These are phyloP conservation scores for Ascodesmis nigricans DNA, from an alignment of 495 filamentous ascomycete genomes.

Conservation along the genomic window DNA sequence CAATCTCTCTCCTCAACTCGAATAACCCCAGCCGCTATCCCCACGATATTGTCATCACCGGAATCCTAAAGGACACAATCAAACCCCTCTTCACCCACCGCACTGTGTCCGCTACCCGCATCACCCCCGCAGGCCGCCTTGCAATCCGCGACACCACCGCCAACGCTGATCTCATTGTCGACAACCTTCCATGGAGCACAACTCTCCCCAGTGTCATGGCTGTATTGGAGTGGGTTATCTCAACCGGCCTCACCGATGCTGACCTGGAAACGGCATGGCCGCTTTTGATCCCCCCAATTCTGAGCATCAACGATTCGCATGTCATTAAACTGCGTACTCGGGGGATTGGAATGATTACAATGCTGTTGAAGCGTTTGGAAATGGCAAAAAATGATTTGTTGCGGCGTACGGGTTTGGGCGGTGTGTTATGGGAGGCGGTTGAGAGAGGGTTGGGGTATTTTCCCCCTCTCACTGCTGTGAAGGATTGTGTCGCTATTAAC, in stretches of 20 bases:
- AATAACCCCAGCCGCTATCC: neutral
- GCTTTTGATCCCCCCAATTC: slow-evolving; percentile 61
- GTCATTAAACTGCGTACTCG: slow-evolving; percentile 31
- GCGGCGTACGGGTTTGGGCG: slow-evolving; percentile 45
- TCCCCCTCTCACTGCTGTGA: slow-evolving; percentile 54
- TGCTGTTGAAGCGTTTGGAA: slow-evolving; percentile 38
- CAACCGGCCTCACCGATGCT: neutral
- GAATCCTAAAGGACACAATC: slow-evolving; percentile 4
- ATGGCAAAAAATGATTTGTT: slow-evolving; percentile 30
- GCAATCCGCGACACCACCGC: slow-evolving; percentile 14
- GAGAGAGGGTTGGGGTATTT: slow-evolving; percentile 50
- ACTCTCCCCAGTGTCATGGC: slow-evolving; percentile 6
- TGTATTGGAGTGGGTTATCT: slow-evolving; percentile 8
- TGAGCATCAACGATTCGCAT: slow-evolving; percentile 57
- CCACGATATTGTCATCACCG: slow-evolving; percentile 1
- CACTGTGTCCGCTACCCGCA: slow-evolving; percentile 3
- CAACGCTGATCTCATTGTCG: slow-evolving; percentile 3
- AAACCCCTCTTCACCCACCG: slow-evolving; percentile 11
- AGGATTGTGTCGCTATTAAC: slow-evolving; percentile 44
- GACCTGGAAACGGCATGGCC: slow-evolving; percentile 31
- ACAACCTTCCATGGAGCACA: slow-evolving; percentile 8
- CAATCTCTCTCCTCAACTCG: neutral
- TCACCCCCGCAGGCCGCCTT: slow-evolving; percentile 9
- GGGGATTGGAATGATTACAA: slow-evolving; percentile 37
- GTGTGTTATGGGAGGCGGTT: slow-evolving; percentile 60